A percentile compares a stretch with the other conserved stretches of the same genome.
Conservation (phyloP, 352 stramenopile genomes). For the Globisporangium lucens region DNA sequence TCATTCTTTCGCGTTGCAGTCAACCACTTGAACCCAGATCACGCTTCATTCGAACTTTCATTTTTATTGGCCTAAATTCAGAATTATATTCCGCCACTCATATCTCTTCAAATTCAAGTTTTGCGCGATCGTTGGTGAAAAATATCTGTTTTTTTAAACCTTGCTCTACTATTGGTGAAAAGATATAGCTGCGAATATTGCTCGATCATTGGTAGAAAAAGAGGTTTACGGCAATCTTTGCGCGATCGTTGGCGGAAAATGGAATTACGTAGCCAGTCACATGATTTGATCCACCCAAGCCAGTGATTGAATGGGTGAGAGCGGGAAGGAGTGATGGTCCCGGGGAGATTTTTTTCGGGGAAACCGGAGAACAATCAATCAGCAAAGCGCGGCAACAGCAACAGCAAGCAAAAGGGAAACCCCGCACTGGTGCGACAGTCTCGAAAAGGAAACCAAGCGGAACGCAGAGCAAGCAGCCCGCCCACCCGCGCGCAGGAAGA, state of each 20-base stretch:
- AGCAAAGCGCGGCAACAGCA: not conserved
- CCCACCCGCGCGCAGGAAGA: not conserved
- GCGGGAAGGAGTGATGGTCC: not conserved
- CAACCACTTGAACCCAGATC: constrained; percentile 2
- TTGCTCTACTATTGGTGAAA: not conserved
- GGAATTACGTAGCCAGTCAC: not conserved
- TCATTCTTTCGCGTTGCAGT: constrained; percentile 8
- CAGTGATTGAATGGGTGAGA: not conserved
- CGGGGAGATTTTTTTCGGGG: not conserved
- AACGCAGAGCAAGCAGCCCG: not conserved
- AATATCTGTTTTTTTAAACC: not conserved
- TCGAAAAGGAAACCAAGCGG: constrained; percentile 11
- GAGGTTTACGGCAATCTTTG: not conserved
- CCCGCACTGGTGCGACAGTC: not conserved
- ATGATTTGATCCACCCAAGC: not conserved
- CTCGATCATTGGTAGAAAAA: not conserved
- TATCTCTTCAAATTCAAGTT: not conserved
- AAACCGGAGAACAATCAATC: not conserved
- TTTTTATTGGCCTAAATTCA: not conserved
- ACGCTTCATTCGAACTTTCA: not conserved
- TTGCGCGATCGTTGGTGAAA: not conserved
- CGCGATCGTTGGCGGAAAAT: not conserved
- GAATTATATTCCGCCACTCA: not conserved
- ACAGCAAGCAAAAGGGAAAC: constrained; percentile 4
- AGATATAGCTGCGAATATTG: not conserved